Evolutionary conservation across 805 yeast species (phyloP), one percentile per base, ranked within the genome.

Genomic region (Teunomyces barrocoloradensis): DNA sequence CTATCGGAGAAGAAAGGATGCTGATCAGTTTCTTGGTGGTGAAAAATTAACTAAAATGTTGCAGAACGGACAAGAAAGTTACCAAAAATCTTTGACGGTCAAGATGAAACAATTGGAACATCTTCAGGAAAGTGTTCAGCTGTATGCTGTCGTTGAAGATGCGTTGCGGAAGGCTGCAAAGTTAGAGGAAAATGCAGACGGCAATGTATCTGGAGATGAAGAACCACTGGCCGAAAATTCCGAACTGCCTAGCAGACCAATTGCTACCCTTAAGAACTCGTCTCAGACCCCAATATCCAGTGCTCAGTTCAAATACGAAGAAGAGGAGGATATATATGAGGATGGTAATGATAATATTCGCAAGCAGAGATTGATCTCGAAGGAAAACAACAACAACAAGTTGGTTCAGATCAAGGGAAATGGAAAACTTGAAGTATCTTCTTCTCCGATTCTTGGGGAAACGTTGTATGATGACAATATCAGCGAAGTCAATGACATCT

Each of bases 1-100:
- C 59, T 92, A 94, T 66, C 75, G 91, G 52, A 82, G 82, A 50
- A 60, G 84, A 55, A 69, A 38, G 17, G 44, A 45, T 2, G 52
- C 48, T n/a, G 57, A 53, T 3, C 63, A 64, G 11, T 51, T 57
- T 21, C 57, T 81, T 23, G 88, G 88, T 0, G 81, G 85, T 5
- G 68, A 65, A 1, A 60, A 61, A 28, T 66, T 84, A 32, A 60
- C 60, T 9, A 58, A 66, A 2, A 64, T 77, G 61, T 63, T 82
- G 18, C 52, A 58, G 1, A 64, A 66, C 5, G 77, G 85, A 2
- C 66, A 78, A 17, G 52, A 51, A 13, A 56, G 44, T 20, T 58
- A 58, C 38, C 47, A 52, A 20, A 49, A 59, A 27, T 45, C 44
- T 4, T 43, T 61, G 23, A 36, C 37, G 4, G 38, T 44, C 17